Conservation (phyloP, 768 basidiomycete genomes). For the Suillus discolor region DNA sequence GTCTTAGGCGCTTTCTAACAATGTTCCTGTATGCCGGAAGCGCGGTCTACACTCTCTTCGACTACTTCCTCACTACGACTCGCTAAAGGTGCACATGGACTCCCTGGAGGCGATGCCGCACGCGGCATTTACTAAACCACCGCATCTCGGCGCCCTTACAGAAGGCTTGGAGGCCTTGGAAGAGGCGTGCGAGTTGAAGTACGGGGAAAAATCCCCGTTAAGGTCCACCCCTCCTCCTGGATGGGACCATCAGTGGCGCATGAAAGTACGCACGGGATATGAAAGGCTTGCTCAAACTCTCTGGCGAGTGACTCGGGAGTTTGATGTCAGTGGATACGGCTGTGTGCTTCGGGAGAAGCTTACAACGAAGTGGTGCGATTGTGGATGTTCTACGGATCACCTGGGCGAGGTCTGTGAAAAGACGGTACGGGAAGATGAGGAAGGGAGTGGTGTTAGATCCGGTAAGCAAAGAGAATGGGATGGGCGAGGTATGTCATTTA, state of each 20-base stretch:
- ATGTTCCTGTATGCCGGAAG: slow-evolving; percentile 63
- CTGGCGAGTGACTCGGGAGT: slow-evolving; percentile 72
- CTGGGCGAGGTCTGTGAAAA: slow-evolving; percentile 76
- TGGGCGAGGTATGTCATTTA: slow-evolving; percentile 50
- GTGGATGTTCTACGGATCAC: slow-evolving; percentile 80
- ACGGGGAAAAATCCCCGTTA: slow-evolving; percentile 39
- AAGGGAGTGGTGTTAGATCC: slow-evolving; percentile 54
- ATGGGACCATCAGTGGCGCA: slow-evolving; percentile 60
- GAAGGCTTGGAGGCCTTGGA: slow-evolving; percentile 66
- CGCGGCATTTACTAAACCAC: slow-evolving; percentile 63
- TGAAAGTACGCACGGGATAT: slow-evolving; percentile 64
- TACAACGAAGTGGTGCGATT: slow-evolving; percentile 78
- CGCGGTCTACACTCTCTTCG: slow-evolving; percentile 69
- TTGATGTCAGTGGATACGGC: slow-evolving; percentile 74
- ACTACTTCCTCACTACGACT: slow-evolving; percentile 60
- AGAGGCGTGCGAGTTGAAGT: slow-evolving; percentile 63
- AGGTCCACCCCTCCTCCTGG: slow-evolving; percentile 38
- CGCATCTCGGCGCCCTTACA: slow-evolving; percentile 59
- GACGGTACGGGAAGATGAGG: slow-evolving; percentile 71
- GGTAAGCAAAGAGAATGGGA: slow-evolving; percentile 82
- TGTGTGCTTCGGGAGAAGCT: slow-evolving; percentile 70
- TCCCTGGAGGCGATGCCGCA: slow-evolving; percentile 59
- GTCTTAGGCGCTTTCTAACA: slow-evolving; percentile 67
- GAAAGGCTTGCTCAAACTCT: slow-evolving; percentile 63
- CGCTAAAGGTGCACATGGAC: slow-evolving; percentile 63